These are phyloP conservation scores for Miamiensis avidus DNA, from an alignment of 169 alveolate species.

Conservation along the genomic window DNA sequence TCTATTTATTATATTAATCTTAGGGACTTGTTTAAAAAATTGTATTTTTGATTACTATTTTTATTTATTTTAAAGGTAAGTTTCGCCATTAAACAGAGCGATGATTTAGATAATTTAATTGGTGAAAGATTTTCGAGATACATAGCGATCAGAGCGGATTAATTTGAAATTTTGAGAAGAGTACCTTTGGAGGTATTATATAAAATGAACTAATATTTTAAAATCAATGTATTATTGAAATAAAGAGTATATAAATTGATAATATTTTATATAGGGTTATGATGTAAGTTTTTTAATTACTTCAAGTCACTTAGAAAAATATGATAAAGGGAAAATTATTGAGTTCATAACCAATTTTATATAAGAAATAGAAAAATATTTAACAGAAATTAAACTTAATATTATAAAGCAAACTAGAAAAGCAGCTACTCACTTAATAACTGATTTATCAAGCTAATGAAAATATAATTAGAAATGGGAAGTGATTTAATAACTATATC, in stretches of 20 bases:
- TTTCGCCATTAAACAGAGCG: slow-evolving; percentile 31
- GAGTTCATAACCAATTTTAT: slow-evolving; percentile 68
- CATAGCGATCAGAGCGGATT: slow-evolving; percentile 46
- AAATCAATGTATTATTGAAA: neutral
- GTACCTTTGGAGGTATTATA: slow-evolving; percentile 16
- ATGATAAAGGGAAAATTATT: slow-evolving; percentile 63
- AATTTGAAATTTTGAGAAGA: slow-evolving; percentile 50
- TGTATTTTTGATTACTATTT: neutral
- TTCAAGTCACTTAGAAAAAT: slow-evolving; percentile 60
- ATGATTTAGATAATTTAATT: slow-evolving; percentile 41
- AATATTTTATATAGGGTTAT: slow-evolving; percentile 38
- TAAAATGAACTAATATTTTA: neutral
- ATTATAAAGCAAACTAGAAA: slow-evolving; percentile 61
- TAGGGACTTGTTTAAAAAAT: too few species aligned
- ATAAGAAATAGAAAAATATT: slow-evolving; percentile 65
- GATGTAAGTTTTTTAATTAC: slow-evolving; percentile 70
- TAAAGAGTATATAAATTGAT: neutral
- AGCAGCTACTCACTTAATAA: slow-evolving; percentile 63
- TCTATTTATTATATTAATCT: too few species aligned
- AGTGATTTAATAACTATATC: too few species aligned
- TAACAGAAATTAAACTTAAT: slow-evolving; percentile 70
- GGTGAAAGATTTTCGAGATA: slow-evolving; percentile 40
- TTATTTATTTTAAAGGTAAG: slow-evolving; percentile 21
- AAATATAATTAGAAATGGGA: too few species aligned
- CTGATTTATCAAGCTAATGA: slow-evolving; percentile 56